These are phyloP conservation scores for Fusarium sp. DNA, from an alignment of 2,329 filamentous ascomycete genomes.

Conservation along the genomic window DNA sequence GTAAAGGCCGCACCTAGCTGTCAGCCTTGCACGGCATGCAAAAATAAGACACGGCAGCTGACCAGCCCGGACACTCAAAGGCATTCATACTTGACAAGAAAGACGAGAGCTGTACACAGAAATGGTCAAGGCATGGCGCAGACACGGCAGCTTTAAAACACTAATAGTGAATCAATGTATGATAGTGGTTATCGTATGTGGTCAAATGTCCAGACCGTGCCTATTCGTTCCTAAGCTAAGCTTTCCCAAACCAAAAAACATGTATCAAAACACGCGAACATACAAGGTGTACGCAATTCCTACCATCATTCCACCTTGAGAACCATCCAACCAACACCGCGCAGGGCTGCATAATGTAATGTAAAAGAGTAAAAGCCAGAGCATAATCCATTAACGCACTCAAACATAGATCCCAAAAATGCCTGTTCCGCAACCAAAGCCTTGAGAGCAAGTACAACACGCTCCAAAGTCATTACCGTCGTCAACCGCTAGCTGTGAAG, in stretches of 20 bases:
- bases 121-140: not conserved
- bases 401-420: constrained; percentile 39
- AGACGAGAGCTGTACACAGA: not conserved
- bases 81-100: not conserved
- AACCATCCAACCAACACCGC: constrained; percentile 48
- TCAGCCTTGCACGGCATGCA: not conserved
- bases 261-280: constrained; percentile 18
- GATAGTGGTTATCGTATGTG: constrained; percentile 35
- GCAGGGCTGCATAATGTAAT: constrained; percentile 39
- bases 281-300: constrained; percentile 23
- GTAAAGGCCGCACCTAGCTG: not conserved
- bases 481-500: constrained; percentile 49
- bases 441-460: constrained; percentile 34
- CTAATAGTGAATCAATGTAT: constrained; percentile 24
- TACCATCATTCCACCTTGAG: constrained; percentile 25
- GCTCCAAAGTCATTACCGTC: constrained; percentile 48
- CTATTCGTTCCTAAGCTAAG: constrained; percentile 6
- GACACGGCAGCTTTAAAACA: constrained; percentile 3
- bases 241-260: constrained; percentile 19
- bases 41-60: not conserved
- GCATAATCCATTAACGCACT: constrained; percentile 27
- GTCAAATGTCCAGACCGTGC: constrained; percentile 25
- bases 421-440: constrained; percentile 41
- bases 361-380: constrained; percentile 23
- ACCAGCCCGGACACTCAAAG: not conserved